Base-by-base conservation (phyloP, 2,329 filamentous ascomycete species). In the Xylaria sp. region DNA sequence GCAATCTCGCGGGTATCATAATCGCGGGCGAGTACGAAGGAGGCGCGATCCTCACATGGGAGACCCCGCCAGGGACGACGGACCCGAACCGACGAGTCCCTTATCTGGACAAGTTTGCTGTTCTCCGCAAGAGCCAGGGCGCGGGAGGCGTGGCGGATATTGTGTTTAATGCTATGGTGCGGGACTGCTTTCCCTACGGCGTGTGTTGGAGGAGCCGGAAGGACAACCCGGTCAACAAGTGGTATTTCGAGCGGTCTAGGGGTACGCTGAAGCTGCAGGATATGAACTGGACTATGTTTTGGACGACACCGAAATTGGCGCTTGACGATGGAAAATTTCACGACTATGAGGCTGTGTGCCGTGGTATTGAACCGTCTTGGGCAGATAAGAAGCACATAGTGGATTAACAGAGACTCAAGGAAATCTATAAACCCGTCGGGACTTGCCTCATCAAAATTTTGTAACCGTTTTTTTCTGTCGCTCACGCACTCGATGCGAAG, bases 211-310 rank as follows among this genome's bases (percentile, higher is more conserved):
- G 93, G 58, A 96, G 91, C 73, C 83, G 95, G 53, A 90, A 90
- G 72, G 87, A 93, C 73, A 98, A 99, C 72, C 94, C 93, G 0
- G 95, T 99, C 4, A 99, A 99, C 74, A 97, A 97, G 74, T 99
- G 95, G 95, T 99, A 99, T 75, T 97, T 98, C 77, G 95, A 99
- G 77, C 84, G 95, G 48, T 92, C 91, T 2, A 80, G 85, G 48
- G 95, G 95, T 0, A 93, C 89, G 2, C 90, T 89, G 83, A 95
- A 96, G 78, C 78, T 99, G 37, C 82, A 85, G 0, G 87, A 85
- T n/a, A 91, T 86, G 46, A 89, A 93, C 68, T 99, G 95, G 95
- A 92, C 93, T 3, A 97, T 98, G 93, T 99, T 99, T 73, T 99
- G 95, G 93, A 99, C 95, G 1, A 95, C 90, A 1, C 82, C 85